Evolutionary conservation across 2,329 filamentous ascomycete species (phyloP), one percentile per base, ranked within the genome.

Genomic region (Penicillium concentricum): DNA sequence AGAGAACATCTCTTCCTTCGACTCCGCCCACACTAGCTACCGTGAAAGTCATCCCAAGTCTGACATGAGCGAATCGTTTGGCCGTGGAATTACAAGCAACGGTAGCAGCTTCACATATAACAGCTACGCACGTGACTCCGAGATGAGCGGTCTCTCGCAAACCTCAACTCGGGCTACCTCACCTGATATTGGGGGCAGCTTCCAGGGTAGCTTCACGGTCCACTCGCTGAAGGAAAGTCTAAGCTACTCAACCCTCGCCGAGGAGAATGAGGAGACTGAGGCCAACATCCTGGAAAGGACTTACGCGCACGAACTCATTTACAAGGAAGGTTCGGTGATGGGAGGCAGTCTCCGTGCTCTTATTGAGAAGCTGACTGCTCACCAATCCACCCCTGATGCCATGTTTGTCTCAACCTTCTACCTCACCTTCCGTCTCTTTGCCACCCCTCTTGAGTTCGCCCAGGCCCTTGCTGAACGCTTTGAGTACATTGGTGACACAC

Each of bases 351-450:
- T 99, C 13, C 86, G 90, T 5, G 94, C 94, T 2, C 79, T 99
- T 28, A 88, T 99, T n/a, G 94, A 99, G 78, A 88, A 92, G 61
- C 84, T 99, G 41, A 97, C 94, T 0, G 91, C 90, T 0, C 92
- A 96, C 71, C 91, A 97, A 72, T 90, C 91, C 0, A 96, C 93
- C 0, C 94, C 94, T 0, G 93, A 97, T 70, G 86, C 90, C 18
- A 85, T 90, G 69, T 97, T 97, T 66, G 91, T 96, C 41, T 92
- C 91, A 3, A 91, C 94, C 0, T 97, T 99, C 71, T 97, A 95
- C 71, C 86, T 97, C 28, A 99, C 94, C 0, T 99, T 99, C 78
- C 86, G 94, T 51, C 84, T 96, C 12, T 99, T 99, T 71, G 92
- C 91, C 61, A 89, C 89, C 0, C 92, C 94, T 0, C 72, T 83